phyloP scores from a whole-genome alignment of 1,139 yeast species.

The Pichia inconspicua region DNA sequence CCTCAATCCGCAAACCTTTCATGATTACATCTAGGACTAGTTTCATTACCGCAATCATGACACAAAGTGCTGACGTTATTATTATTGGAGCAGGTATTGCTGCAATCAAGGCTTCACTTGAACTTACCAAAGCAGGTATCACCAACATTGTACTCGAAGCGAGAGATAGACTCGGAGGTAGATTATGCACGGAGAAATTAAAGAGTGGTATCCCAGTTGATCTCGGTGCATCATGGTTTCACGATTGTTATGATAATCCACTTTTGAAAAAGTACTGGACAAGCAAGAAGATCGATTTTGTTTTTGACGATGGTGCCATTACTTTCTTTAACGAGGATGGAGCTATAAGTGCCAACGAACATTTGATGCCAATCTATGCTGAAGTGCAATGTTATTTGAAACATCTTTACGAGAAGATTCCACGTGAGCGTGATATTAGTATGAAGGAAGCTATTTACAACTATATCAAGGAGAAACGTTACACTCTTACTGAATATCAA shows the following conservation, averaged over 20 bases:
- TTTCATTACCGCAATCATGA: neutral
- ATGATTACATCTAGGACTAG: neutral
- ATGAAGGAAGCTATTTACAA: constrained; percentile 25
- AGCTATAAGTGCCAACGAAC: constrained; percentile 17
- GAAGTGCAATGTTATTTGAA: constrained; percentile 56
- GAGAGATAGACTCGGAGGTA: constrained; percentile 50
- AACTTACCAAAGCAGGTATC: constrained; percentile 29
- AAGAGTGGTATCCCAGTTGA: constrained; percentile 37
- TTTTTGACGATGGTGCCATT: constrained; percentile 41
- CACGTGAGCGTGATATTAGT: constrained; percentile 34
- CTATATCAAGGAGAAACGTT: constrained; percentile 40
- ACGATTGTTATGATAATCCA: constrained; percentile 62
- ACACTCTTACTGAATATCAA: constrained; percentile 46
- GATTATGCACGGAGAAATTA: constrained; percentile 33
- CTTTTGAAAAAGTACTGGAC: constrained; percentile 48
- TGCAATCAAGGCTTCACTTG: constrained; percentile 40
- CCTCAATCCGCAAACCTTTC: neutral
- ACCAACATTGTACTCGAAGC: constrained; percentile 42
- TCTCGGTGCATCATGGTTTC: constrained; percentile 87
- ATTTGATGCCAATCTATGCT: constrained; percentile 37
- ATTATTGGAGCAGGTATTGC: constrained; percentile 34
- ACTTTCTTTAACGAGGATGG: constrained; percentile 19
- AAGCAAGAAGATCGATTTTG: constrained; percentile 28
- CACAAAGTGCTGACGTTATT: constrained; percentile 17
- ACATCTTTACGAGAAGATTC: constrained; percentile 37